phyloP scores from a whole-genome alignment of 202 grass and related monocot species.

The Saccharum hybrid region DNA sequence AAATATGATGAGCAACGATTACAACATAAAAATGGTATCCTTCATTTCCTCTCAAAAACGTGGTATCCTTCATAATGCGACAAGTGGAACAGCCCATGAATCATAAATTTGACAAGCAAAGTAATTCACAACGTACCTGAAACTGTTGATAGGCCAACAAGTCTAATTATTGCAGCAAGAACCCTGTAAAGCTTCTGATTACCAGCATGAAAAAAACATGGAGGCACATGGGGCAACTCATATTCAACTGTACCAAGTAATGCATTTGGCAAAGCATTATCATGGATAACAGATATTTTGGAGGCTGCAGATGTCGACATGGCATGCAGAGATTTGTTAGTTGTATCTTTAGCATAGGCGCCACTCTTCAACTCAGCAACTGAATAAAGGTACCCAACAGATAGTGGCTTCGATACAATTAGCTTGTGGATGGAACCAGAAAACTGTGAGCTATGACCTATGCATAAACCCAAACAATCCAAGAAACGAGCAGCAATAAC shows the following conservation, averaged over 20 bases:
- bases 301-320: slow-evolving; percentile 42
- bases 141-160: slow-evolving; percentile 75
- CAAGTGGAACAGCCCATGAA: slow-evolving; percentile 28
- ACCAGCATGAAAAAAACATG: slow-evolving; percentile 75
- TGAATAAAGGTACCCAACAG: slow-evolving; percentile 87
- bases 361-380: slow-evolving; percentile 87
- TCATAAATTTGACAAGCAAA: slow-evolving; percentile 35
- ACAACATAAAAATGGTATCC: slow-evolving; percentile 14
- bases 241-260: slow-evolving; percentile 45
- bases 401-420: slow-evolving; percentile 75
- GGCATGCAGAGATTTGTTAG: slow-evolving; percentile 47
- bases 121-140: slow-evolving; percentile 54
- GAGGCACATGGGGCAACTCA: slow-evolving; percentile 85
- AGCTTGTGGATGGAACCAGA: slow-evolving; percentile 88
- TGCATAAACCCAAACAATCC: slow-evolving; percentile 73
- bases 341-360: slow-evolving; percentile 47
- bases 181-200: slow-evolving; percentile 75
- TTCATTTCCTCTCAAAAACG: slow-evolving; percentile 1
- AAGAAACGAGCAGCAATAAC: slow-evolving; percentile 69
- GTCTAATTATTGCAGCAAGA: slow-evolving; percentile 86
- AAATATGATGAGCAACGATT: slow-evolving; percentile 33
- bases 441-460: slow-evolving; percentile 84
- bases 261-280: slow-evolving; percentile 49
- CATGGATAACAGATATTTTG: slow-evolving; percentile 68
- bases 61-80: slow-evolving; percentile 3